These are phyloP conservation scores for Golubevia sp. DNA, from an alignment of 1,284 basidiomycete species.

Conservation along the genomic window DNA sequence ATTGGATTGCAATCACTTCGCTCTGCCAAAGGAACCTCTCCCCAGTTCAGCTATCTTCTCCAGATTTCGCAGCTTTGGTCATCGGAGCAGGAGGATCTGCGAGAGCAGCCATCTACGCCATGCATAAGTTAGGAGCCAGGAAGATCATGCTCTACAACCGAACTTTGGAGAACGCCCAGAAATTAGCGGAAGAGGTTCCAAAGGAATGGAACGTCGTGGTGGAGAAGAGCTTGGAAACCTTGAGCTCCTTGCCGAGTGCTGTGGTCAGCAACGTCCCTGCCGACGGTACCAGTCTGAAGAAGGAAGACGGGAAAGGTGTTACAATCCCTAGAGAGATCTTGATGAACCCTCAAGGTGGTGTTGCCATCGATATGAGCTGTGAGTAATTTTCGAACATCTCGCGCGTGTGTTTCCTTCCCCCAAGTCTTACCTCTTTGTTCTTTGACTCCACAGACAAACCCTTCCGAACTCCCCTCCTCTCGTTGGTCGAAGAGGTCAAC, in stretches of 20 bases:
- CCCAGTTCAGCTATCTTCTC: conserved; percentile 19
- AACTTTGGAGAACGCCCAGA: conserved; percentile 43
- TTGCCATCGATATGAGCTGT: conserved; percentile 57
- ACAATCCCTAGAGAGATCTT: conserved; percentile 34
- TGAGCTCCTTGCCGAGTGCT: conserved; percentile 13
- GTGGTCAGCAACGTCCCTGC: conserved; percentile 56
- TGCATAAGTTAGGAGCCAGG: conserved; percentile 45
- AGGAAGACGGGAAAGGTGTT: conserved; percentile 22
- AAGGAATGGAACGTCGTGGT: conserved; percentile 47
- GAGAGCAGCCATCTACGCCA: conserved; percentile 52
- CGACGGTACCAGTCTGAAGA: conserved; percentile 27
- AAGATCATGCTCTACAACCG: conserved; percentile 53
- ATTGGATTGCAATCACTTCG: conserved; percentile 53
- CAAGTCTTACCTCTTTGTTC: not conserved
- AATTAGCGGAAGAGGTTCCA: conserved; percentile 32
- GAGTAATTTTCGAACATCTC: conserved; percentile 4
- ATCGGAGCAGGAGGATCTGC: conserved; percentile 59
- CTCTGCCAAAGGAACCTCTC: conserved; percentile 21
- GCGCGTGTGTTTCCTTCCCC: not conserved
- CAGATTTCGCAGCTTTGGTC: conserved; percentile 38
- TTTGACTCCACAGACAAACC: conserved; percentile 31
- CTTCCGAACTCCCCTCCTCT: conserved; percentile 39
- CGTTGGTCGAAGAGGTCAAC: conserved; percentile 16
- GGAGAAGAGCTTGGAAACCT: conserved; percentile 22
- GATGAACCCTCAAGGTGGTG: conserved; percentile 33